phyloP scores from a whole-genome alignment of 148 eudicot species.

The Diospyros lotus region DNA sequence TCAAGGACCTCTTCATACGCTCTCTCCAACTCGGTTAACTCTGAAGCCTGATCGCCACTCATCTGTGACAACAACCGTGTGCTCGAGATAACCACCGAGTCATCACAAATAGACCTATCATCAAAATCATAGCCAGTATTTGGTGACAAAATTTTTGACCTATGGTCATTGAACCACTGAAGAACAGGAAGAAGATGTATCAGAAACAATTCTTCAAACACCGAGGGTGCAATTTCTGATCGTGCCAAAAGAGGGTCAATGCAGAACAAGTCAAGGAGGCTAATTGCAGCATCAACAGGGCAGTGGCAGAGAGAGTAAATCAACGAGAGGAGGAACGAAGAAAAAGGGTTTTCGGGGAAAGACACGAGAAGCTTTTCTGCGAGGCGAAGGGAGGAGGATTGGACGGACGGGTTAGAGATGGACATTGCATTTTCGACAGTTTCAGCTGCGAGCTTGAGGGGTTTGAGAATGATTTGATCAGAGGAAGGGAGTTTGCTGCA shows the following conservation, averaged over 20 bases:
- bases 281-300: slow-evolving; percentile 21
- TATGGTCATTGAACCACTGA: slow-evolving; percentile 34
- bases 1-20: slow-evolving; percentile 39
- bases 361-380: slow-evolving; percentile 35
- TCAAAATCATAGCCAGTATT: slow-evolving; percentile 15
- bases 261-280: slow-evolving; percentile 23
- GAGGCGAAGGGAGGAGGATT: slow-evolving; percentile 38
- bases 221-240: slow-evolving; percentile 28
- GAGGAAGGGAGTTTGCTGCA: slow-evolving; percentile 14
- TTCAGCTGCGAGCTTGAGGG: slow-evolving; percentile 28
- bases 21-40: slow-evolving; percentile 44
- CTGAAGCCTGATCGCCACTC: slow-evolving; percentile 32
- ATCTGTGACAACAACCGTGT: slow-evolving; percentile 29
- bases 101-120: slow-evolving; percentile 22
- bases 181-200: slow-evolving; percentile 30
- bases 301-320: slow-evolving; percentile 19
- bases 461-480: slow-evolving; percentile 15
- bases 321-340: slow-evolving; percentile 29
- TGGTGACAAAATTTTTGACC: slow-evolving; percentile 16
- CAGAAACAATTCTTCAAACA: slow-evolving; percentile 45
- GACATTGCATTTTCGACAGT: slow-evolving; percentile 38
- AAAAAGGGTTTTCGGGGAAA: slow-evolving; percentile 27
- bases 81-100: slow-evolving; percentile 27
- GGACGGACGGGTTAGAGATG: slow-evolving; percentile 23
- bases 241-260: slow-evolving; percentile 25